phyloP scores from a whole-genome alignment of 441 rosid genomes.

The Pelargonium cotyledonis region DNA sequence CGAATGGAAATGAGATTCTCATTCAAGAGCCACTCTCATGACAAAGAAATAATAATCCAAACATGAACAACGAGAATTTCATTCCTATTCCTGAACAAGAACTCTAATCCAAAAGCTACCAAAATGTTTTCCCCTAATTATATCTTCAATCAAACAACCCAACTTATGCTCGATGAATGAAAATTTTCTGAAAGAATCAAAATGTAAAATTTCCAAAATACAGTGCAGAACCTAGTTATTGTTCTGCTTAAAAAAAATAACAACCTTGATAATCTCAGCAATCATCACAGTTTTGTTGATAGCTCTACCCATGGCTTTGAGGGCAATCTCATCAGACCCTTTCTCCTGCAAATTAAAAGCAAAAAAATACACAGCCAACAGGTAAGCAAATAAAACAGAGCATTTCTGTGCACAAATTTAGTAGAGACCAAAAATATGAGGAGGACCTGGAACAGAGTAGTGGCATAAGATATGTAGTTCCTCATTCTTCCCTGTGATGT shows the following conservation, averaged over 20 bases:
- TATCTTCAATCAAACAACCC: too few species aligned
- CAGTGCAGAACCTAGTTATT: background rate
- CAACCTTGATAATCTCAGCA: conserved; percentile 82
- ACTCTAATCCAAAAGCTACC: too few species aligned
- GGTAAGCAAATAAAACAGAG: too few species aligned
- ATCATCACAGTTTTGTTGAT: conserved; percentile 87
- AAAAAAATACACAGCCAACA: background rate
- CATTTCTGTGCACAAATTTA: too few species aligned
- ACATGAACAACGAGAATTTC: too few species aligned
- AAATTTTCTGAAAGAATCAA: background rate
- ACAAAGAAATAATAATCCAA: too few species aligned
- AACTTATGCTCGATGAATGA: too few species aligned
- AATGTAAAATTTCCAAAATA: background rate
- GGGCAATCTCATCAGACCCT: conserved; percentile 58
- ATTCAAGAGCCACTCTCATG: too few species aligned
- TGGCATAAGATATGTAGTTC: conserved; percentile 35
- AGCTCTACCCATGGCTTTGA: conserved; percentile 98
- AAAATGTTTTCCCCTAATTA: too few species aligned
- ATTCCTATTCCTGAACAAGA: too few species aligned
- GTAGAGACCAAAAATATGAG: too few species aligned
- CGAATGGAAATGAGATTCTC: too few species aligned
- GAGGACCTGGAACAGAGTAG: conserved; percentile 27
- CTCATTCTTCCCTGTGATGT: conserved; percentile 40
- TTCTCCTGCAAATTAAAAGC: conserved; percentile 46
- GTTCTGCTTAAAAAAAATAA: background rate